Percentiles rank a stretch among this genome's conserved stretches.
Evolutionary conservation across 345 rosid species (phyloP).

Genomic region (Camelina hispida): DNA sequence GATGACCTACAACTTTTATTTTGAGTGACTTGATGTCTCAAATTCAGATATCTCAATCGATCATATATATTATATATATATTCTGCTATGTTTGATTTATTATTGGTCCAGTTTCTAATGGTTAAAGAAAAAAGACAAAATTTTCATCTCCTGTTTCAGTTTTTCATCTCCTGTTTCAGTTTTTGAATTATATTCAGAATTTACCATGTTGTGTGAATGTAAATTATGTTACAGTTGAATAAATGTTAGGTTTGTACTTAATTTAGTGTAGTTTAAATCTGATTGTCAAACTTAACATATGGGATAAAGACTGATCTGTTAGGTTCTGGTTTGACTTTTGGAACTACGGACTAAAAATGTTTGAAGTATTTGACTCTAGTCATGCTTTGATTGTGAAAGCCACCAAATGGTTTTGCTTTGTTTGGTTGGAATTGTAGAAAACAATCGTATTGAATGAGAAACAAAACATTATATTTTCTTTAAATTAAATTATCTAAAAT

Average conservation of each 20-base stretch:
- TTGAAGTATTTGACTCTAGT: slow-evolving; percentile 25
- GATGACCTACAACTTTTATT: no score
- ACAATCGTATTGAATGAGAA: no score
- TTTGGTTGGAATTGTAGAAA: no score
- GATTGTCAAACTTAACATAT: background rate
- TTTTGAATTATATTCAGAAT: background rate
- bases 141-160: background rate
- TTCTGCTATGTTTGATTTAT: background rate
- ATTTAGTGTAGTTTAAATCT: slow-evolving; percentile 6
- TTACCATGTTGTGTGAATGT: slow-evolving; percentile 20
- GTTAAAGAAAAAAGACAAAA: background rate
- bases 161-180: background rate
- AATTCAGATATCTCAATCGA: no score
- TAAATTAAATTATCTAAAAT: no score
- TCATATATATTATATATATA: no score
- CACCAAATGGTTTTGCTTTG: background rate
- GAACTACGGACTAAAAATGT: slow-evolving; percentile 13
- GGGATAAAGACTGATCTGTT: background rate
- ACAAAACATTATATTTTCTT: no score
- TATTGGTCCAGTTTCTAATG: background rate
- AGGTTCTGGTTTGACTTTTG: slow-evolving; percentile 33
- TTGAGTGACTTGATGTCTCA: no score
- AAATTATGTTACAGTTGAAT: background rate
- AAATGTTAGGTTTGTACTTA: slow-evolving; percentile 12
- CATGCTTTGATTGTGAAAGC: slow-evolving; percentile 36